Conservation (phyloP, 2,329 filamentous ascomycete species). For the Canariomyces notabilis region DNA sequence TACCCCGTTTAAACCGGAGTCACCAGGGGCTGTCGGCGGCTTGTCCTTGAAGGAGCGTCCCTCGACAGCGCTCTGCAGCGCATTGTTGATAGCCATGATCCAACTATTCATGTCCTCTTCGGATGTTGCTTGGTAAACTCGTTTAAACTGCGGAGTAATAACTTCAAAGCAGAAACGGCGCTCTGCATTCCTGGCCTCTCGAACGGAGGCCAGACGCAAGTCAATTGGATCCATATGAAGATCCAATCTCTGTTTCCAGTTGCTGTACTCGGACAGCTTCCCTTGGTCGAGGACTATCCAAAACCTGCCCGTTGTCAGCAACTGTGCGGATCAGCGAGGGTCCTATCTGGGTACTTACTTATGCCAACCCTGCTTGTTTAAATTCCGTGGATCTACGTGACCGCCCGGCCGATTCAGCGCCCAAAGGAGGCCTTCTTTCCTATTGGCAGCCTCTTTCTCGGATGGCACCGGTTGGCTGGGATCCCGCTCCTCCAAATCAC, state of each 20-base stretch:
- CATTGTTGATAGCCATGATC: slow-evolving; percentile 96
- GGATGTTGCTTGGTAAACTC: slow-evolving; percentile 94
- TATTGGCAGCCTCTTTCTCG: slow-evolving; percentile 60
- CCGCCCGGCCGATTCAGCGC: slow-evolving; percentile 87
- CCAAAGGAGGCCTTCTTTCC: slow-evolving; percentile 94
- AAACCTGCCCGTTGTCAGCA: slow-evolving; percentile 55
- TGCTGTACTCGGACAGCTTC: slow-evolving; percentile 95
- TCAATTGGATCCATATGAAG: slow-evolving; percentile 98
- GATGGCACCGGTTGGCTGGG: slow-evolving; percentile 45
- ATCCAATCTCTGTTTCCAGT: slow-evolving; percentile 97
- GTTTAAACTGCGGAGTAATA: slow-evolving; percentile 91
- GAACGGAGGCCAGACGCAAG: slow-evolving; percentile 90
- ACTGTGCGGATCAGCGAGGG: not conserved
- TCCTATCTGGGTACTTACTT: slow-evolving; percentile 59
- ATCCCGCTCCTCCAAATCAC: slow-evolving; percentile 84
- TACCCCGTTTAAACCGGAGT: slow-evolving; percentile 59
- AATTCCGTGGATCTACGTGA: slow-evolving; percentile 87
- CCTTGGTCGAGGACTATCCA: slow-evolving; percentile 98
- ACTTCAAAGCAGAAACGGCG: slow-evolving; percentile 97
- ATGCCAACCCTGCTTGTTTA: slow-evolving; percentile 98
- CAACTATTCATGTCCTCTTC: slow-evolving; percentile 98
- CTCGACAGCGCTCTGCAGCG: slow-evolving; percentile 91
- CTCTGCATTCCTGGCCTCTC: slow-evolving; percentile 91
- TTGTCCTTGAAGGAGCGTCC: slow-evolving; percentile 59
- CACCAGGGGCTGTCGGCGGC: slow-evolving; percentile 40